phyloP scores from a whole-genome alignment of 768 basidiomycete species.

The Lentinula guzmanii region DNA sequence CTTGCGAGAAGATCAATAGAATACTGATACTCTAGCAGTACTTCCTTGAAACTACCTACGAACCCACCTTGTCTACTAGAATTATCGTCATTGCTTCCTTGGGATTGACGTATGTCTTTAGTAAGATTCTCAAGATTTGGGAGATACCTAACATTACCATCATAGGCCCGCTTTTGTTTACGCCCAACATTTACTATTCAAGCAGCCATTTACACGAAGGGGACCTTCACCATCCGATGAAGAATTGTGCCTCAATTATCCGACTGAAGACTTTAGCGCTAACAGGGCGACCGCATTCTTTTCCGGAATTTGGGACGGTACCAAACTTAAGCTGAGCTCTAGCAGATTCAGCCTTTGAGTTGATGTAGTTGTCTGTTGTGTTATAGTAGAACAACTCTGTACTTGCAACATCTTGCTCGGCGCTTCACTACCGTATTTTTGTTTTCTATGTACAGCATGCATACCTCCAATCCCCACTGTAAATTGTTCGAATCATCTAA shows the following conservation, averaged over 20 bases:
- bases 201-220: slow-evolving; percentile 37
- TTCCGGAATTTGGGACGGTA: slow-evolving; percentile 9
- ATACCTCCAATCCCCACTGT: not conserved
- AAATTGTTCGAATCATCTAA: too few species aligned
- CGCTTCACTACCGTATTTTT: not conserved
- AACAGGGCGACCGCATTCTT: slow-evolving; percentile 17
- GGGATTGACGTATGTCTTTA: slow-evolving; percentile 42
- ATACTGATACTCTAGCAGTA: slow-evolving; percentile 28
- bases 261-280: slow-evolving; percentile 5
- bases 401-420: too few species aligned
- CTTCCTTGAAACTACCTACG: slow-evolving; percentile 40
- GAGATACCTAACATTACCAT: not conserved
- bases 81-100: slow-evolving; percentile 50
- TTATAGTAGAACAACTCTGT: too few species aligned
- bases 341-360: slow-evolving; percentile 1
- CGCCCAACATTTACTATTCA: slow-evolving; percentile 49
- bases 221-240: slow-evolving; percentile 16
- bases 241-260: slow-evolving; percentile 15
- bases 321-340: not conserved
- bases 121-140: not conserved
- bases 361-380: not conserved
- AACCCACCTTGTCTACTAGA: slow-evolving; percentile 42
- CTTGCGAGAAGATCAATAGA: not conserved
- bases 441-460: not conserved
- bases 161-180: slow-evolving; percentile 47